Conservation (phyloP, 495 filamentous ascomycete species). For the Lasiosphaeria ovina region DNA sequence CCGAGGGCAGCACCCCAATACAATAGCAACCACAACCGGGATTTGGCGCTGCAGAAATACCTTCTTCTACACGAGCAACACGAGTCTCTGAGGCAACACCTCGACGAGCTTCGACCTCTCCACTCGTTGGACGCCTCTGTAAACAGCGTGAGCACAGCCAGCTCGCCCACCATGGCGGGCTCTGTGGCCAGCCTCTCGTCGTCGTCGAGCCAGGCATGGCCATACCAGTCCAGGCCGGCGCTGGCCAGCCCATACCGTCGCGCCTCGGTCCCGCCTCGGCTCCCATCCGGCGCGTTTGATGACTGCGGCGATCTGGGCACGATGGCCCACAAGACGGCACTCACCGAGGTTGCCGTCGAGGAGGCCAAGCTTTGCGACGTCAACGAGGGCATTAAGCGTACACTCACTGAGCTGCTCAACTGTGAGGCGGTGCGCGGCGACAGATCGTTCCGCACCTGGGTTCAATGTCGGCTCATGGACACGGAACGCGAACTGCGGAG, state of each 20-base stretch:
- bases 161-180: constrained; percentile 34
- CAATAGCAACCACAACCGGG: constrained; percentile 37
- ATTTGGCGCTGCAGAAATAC: constrained; percentile 56
- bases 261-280: constrained; percentile 26
- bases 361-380: constrained; percentile 56
- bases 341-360: constrained; percentile 47
- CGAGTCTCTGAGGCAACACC: constrained; percentile 49
- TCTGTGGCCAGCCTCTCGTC: constrained; percentile 22
- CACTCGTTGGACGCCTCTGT: constrained; percentile 24
- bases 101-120: constrained; percentile 44
- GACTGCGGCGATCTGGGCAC: constrained; percentile 29
- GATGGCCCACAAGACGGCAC: constrained; percentile 35
- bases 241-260: constrained; percentile 26
- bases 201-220: constrained; percentile 16
- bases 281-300: constrained; percentile 2
- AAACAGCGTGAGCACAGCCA: constrained; percentile 36
- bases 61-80: constrained; percentile 55
- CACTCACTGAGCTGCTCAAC: constrained; percentile 65
- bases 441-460: constrained; percentile 57
- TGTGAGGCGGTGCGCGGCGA: constrained; percentile 56
- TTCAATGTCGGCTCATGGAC: constrained; percentile 62
- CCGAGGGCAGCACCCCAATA: constrained; percentile 11
- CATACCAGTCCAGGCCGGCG: constrained; percentile 16
- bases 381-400: constrained; percentile 63
- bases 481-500: constrained; percentile 58